A percentile compares a stretch with the other conserved stretches of the same genome.
Conservation (phyloP, 1,139 yeast species). For the Yamadazyma buinensis region DNA sequence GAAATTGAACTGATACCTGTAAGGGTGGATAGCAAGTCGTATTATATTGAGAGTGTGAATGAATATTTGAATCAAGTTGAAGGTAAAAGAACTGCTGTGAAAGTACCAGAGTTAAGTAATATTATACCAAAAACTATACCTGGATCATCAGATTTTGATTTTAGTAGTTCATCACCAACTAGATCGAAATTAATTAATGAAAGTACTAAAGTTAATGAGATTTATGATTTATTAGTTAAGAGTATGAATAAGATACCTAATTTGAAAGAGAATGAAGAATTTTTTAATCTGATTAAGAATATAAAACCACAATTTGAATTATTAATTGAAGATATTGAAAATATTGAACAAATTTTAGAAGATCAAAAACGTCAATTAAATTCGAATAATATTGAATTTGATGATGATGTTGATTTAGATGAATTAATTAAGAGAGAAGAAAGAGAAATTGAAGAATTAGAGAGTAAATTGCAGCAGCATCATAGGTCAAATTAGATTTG, state of each 20-base stretch:
- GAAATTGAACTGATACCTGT: slow-evolving; percentile 20
- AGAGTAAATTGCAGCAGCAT: slow-evolving; percentile 17
- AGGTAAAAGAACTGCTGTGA: slow-evolving; percentile 22
- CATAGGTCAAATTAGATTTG: slow-evolving; percentile 5
- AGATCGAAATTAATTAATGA: slow-evolving; percentile 3
- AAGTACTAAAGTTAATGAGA: slow-evolving; percentile 5
- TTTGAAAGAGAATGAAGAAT: slow-evolving; percentile 19
- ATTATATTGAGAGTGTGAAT: slow-evolving; percentile 22
- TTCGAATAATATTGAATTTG: slow-evolving; percentile 23
- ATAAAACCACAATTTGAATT: slow-evolving; percentile 21
- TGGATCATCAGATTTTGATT: slow-evolving; percentile 5
- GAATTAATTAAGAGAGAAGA: slow-evolving; percentile 32
- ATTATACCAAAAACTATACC: slow-evolving; percentile 1
- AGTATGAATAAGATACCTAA: slow-evolving; percentile 21
- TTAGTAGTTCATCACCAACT: slow-evolving; percentile 12
- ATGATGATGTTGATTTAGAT: slow-evolving; percentile 19
- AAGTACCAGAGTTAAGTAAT: slow-evolving; percentile 17
- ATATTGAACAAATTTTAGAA: slow-evolving; percentile 16
- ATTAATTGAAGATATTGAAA: slow-evolving; percentile 23
- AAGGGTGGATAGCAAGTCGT: slow-evolving; percentile 36
- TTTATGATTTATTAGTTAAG: slow-evolving; percentile 9
- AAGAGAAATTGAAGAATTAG: slow-evolving; percentile 29
- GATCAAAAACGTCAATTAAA: slow-evolving; percentile 20
- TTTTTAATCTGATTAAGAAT: slow-evolving; percentile 17
- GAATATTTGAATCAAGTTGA: slow-evolving; percentile 19